Evolutionary conservation across 306 rosid genomes (phyloP).

Genomic region (Cucurbita ficifolia): DNA sequence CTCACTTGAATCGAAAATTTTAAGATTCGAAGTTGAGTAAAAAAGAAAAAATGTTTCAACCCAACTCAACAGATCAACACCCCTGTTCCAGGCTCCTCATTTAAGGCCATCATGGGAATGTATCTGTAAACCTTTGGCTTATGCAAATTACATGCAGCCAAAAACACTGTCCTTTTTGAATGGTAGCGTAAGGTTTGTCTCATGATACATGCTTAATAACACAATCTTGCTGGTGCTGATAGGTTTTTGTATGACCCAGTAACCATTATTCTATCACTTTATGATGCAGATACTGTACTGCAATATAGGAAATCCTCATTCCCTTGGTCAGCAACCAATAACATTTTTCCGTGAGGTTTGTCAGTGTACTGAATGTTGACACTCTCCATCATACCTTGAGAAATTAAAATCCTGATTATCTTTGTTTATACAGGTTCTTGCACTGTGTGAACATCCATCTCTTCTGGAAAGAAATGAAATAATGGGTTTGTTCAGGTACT

Average conservation of each 20-base stretch:
- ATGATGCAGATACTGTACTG: constrained; percentile 64
- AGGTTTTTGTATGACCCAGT: neutral
- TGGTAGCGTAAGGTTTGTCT: neutral
- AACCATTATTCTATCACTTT: neutral
- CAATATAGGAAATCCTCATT: constrained; percentile 95
- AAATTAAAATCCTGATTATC: constrained; percentile 9
- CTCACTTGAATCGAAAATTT: too few species aligned
- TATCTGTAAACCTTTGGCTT: neutral
- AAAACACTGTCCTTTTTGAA: neutral
- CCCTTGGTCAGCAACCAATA: constrained; percentile 84
- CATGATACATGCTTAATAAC: neutral
- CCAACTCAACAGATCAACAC: too few species aligned
- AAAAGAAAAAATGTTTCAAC: too few species aligned
- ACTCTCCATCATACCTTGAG: neutral
- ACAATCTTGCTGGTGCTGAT: neutral
- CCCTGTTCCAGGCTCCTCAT: neutral
- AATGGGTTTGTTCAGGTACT: constrained; percentile 84
- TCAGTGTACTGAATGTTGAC: constrained; percentile 4
- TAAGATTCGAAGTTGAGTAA: too few species aligned
- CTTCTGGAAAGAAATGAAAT: constrained; percentile 69
- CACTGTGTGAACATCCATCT: constrained; percentile 75
- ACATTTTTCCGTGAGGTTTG: constrained; percentile 94
- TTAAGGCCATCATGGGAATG: neutral
- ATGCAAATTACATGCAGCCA: neutral
- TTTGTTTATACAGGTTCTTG: constrained; percentile 48